Base-by-base conservation (phyloP, 768 basidiomycete species). In the Exsudoporus frostii region DNA sequence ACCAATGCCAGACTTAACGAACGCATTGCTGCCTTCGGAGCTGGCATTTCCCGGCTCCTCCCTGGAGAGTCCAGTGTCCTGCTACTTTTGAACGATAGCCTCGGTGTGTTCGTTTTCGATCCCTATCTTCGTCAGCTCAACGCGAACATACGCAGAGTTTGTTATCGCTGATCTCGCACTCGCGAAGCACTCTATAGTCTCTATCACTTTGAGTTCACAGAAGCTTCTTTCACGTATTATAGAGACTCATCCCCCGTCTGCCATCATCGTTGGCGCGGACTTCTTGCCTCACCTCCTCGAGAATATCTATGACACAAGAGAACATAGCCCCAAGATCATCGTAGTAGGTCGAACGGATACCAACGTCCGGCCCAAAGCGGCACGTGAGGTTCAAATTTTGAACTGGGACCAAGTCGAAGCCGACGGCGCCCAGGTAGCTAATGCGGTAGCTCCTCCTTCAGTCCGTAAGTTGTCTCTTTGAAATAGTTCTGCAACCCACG, bases 101-200 rank as follows among this genome's bases (percentile, higher is more conserved):
- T 93, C 42, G 90, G 91, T 88, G 58, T 13, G 78, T 45, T 45
- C 20, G 1, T 43, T 27, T 45, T 51, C 39, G 40, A 22, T 42
- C n/a, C 10, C 32, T 24, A 2, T 41, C 20, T 10, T 36, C 29
- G 14, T 51, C 22, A 7, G 6, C 54, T 54, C 22, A 22, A 32
- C 42, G 34, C 22, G 29, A 53, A 37, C 20, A 29, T 25, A 24
- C 42, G 29, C 62, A 90, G 91, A 88, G 71, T 94, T 88, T 66
- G 62, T 92, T 62, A 80, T 93, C 42, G 76, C 82, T 27, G 91
- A 93, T 71, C 76, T 94, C 25, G 90, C 90, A 1, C 77, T 94
- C 39, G 84, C 86, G 2, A 80, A 82, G 7, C 79, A 83, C 56
- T 85, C 84, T 10, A 82, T 90, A 50, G 75, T 79, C 3, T 87